Percentiles rank a stretch among this genome's conserved stretches.
These are phyloP conservation scores for Hymenoscyphus repandus DNA, from an alignment of 2,329 filamentous ascomycete species.

Conservation along the genomic window DNA sequence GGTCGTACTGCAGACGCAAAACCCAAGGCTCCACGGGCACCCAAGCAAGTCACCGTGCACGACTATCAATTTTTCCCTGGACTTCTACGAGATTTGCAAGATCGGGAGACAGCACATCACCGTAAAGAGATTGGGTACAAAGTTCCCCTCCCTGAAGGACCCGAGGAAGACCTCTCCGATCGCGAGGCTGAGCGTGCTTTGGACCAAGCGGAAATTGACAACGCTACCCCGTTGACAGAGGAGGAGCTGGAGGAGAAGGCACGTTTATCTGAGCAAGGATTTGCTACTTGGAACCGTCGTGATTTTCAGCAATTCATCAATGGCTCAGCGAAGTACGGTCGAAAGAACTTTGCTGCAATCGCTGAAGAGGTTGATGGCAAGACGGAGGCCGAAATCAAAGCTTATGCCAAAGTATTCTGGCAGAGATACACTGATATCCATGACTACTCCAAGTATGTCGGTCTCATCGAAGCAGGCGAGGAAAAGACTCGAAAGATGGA, in stretches of 20 bases:
- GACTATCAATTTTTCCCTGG: slow-evolving; percentile 97
- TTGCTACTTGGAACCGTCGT: slow-evolving; percentile 90
- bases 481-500: slow-evolving; percentile 84
- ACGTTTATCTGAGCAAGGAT: slow-evolving; percentile 74
- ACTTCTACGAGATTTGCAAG: slow-evolving; percentile 80
- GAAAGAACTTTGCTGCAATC: slow-evolving; percentile 79
- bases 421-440: slow-evolving; percentile 85
- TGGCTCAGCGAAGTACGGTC: slow-evolving; percentile 86
- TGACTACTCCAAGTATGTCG: slow-evolving; percentile 84
- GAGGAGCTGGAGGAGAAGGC: slow-evolving; percentile 87
- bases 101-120: slow-evolving; percentile 92
- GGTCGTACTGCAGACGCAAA: slow-evolving; percentile 76
- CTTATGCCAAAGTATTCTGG: slow-evolving; percentile 95
- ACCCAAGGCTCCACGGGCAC: slow-evolving; percentile 90
- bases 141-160: slow-evolving; percentile 79
- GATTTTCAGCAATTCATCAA: slow-evolving; percentile 99
- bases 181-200: slow-evolving; percentile 82
- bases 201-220: slow-evolving; percentile 90
- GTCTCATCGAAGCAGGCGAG: slow-evolving; percentile 87
- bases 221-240: slow-evolving; percentile 80
- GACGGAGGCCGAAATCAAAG: slow-evolving; percentile 74
- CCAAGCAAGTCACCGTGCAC: slow-evolving; percentile 85
- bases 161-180: slow-evolving; percentile 80
- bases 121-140: slow-evolving; percentile 97
- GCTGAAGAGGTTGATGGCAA: slow-evolving; percentile 90